Base-by-base conservation (phyloP, 805 yeast species). In the Clavispora fructus region DNA sequence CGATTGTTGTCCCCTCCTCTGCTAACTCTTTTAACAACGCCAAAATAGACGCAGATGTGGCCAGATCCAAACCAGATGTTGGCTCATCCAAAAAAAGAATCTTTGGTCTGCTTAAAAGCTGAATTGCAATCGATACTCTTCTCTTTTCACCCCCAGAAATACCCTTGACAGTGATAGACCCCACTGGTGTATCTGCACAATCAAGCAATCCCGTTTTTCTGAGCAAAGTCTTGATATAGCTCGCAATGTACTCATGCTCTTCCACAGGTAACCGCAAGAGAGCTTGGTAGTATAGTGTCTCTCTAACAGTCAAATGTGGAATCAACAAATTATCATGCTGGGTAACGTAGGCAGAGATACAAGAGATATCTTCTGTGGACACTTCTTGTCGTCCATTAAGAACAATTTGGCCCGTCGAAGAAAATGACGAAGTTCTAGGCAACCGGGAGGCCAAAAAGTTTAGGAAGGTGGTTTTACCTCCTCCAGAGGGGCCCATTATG, bases 1-100 rank as follows among this genome's bases (percentile, higher is more conserved):
- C 67, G 23, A 88, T 76, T 8, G 89, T 74, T 0, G 95, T 86
- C 11, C 82, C 79, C 7, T 83, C 80, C 28, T 73, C 76, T 2
- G 89, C 79, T 32, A 89, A 63, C 3, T 71, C 69, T 42, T 78
- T 70, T 47, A 88, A 68, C 35, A 88, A 77, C 28, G 73, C 68
- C 35, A 89, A 61, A 31, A 88, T 84, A 2, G 87, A 77, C 1
- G 78, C 73, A 0, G 95, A 85, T 0, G 94, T 87, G 47, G 86
- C 79, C 11, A 91, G 79, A 58, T 89, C 96, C 25, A 89, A 71
- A 0, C 96, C 96, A 5, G 95, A 86, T 0, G 96, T 89, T 2
- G 96, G 96, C 58, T 89, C 96, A 63, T 89, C 96, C 23, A 89
- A 63, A 42, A 89, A 73, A 31, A 89, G 61, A 33, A 89, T 73